Conservation (phyloP, 1,139 yeast genomes). For the Trichomonascaceae sp. region DNA sequence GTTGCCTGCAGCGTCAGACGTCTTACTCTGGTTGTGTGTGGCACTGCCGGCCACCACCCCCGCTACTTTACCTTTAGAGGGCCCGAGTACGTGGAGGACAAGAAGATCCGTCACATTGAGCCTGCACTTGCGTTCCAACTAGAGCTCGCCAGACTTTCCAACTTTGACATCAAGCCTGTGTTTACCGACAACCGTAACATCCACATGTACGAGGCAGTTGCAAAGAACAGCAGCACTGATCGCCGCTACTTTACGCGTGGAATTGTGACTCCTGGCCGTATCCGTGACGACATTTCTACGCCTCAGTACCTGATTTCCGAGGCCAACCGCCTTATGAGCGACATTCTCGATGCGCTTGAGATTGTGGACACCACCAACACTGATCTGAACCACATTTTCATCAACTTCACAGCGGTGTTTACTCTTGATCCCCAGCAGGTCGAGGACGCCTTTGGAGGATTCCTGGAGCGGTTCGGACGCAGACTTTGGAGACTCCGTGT, state of each 20-base stretch:
- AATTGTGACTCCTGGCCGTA: constrained; percentile 89
- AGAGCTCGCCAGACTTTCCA: constrained; percentile 86
- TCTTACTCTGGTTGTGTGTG: constrained; percentile 79
- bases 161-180: constrained; percentile 88
- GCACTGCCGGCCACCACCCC: constrained; percentile 77
- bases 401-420: constrained; percentile 90
- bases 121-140: constrained; percentile 97
- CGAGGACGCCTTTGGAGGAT: constrained; percentile 94
- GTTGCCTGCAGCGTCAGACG: constrained; percentile 69
- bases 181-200: constrained; percentile 95
- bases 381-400: constrained; percentile 91
- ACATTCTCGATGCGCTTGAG: constrained; percentile 87
- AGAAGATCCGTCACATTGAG: constrained; percentile 92
- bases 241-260: constrained; percentile 95
- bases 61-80: constrained; percentile 92
- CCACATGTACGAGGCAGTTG: constrained; percentile 93
- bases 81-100: constrained; percentile 60
- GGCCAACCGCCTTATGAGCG: constrained; percentile 91
- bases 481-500: constrained; percentile 93
- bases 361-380: constrained; percentile 90
- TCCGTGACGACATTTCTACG: constrained; percentile 83
- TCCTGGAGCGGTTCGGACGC: constrained; percentile 94
- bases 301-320: constrained; percentile 92
- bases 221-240: constrained; percentile 87
- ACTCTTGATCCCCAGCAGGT: constrained; percentile 91